Percentiles rank a stretch among this genome's conserved stretches.
Conservation (phyloP, 2,329 filamentous ascomycete genomes). For the Immersiporthe knoxdaviesiana region DNA sequence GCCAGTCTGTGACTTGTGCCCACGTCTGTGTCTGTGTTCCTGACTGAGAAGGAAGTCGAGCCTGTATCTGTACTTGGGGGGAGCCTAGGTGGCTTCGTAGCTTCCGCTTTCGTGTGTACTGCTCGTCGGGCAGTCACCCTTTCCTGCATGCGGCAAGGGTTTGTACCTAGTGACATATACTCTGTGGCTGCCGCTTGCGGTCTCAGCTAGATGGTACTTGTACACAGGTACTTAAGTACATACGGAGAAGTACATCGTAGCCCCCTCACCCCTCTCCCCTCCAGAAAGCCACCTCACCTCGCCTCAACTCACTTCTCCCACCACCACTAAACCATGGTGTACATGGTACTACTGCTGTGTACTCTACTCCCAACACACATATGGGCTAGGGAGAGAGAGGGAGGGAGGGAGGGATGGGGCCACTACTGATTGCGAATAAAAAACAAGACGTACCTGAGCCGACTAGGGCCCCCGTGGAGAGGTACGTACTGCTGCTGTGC, state of each 20-base stretch:
- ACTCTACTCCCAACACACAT: neutral
- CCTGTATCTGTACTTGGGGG: slow-evolving; percentile 5
- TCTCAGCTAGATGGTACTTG: neutral
- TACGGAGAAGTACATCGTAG: neutral
- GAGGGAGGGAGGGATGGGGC: neutral
- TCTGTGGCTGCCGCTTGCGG: slow-evolving; percentile 11
- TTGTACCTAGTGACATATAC: slow-evolving; percentile 2
- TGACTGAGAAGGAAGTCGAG: neutral
- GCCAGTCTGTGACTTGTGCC: slow-evolving; percentile 1
- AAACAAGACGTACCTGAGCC: neutral
- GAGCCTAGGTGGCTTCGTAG: neutral
- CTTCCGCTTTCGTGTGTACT: slow-evolving; percentile 8
- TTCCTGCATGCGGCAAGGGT: slow-evolving; percentile 19
- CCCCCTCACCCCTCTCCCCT: neutral
- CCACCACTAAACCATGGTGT: neutral
- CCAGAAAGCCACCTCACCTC: neutral
- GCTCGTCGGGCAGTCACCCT: slow-evolving; percentile 23
- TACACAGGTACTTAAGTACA: no score
- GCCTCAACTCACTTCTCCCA: neutral
- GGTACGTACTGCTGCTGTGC: neutral
- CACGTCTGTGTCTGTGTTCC: neutral
- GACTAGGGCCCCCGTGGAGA: neutral
- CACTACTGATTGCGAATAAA: neutral
- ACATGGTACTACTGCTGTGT: neutral
- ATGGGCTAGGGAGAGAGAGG: neutral